phyloP scores from a whole-genome alignment of 805 yeast species.

The Nakazawaea anatomiae region DNA sequence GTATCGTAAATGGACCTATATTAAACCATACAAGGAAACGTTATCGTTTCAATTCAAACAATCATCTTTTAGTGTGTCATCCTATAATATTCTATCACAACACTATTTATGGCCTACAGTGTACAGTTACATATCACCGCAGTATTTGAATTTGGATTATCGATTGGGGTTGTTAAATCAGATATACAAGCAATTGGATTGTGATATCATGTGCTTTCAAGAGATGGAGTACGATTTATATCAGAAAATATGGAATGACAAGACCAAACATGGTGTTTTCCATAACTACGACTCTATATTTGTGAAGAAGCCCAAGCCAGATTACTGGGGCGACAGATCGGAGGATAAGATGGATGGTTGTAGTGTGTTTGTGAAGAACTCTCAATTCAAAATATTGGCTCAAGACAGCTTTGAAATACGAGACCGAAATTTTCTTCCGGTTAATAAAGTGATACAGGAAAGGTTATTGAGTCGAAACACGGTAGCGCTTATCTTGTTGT shows the following conservation, averaged over 20 bases:
- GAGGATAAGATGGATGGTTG: slow-evolving; percentile 54
- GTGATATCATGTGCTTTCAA: slow-evolving; percentile 58
- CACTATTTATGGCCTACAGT: slow-evolving; percentile 59
- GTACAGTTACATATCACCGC: slow-evolving; percentile 42
- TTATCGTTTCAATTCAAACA: slow-evolving; percentile 1
- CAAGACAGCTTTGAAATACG: slow-evolving; percentile 22
- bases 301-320: slow-evolving; percentile 44
- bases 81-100: slow-evolving; percentile 27
- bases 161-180: slow-evolving; percentile 43
- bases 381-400: slow-evolving; percentile 37
- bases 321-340: slow-evolving; percentile 41
- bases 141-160: slow-evolving; percentile 22
- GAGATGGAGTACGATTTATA: slow-evolving; percentile 43
- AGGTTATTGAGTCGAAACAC: slow-evolving; percentile 45
- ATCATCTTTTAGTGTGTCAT: slow-evolving; percentile 22
- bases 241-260: slow-evolving; percentile 30
- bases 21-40: slow-evolving; percentile 4
- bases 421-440: slow-evolving; percentile 21
- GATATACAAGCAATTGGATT: slow-evolving; percentile 28
- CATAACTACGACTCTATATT: slow-evolving; percentile 40
- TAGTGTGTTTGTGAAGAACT: slow-evolving; percentile 44
- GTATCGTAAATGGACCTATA: slow-evolving; percentile 9
- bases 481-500: slow-evolving; percentile 46
- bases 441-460: slow-evolving; percentile 26
- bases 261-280: slow-evolving; percentile 15